Conservation (phyloP, 208 protist genomes). For the Leishmania tropica region DNA sequence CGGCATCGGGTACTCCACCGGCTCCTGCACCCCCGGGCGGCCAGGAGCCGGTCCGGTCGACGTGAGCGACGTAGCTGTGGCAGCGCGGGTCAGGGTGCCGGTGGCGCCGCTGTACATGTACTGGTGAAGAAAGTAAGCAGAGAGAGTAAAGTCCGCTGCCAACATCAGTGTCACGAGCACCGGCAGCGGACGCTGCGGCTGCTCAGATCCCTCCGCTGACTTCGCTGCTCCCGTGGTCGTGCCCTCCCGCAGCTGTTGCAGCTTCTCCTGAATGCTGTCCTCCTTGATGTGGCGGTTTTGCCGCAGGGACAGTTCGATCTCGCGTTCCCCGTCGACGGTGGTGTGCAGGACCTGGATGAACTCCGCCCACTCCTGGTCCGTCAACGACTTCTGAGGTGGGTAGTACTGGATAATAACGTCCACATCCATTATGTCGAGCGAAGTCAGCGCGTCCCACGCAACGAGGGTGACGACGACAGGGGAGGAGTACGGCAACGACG, state of each 20-base stretch:
- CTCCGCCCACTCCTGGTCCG: conserved; percentile 63
- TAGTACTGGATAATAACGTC: conserved; percentile 78
- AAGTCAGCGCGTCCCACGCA: conserved; percentile 68
- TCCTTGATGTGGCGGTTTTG: conserved; percentile 52
- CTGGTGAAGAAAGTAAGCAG: conserved; percentile 68
- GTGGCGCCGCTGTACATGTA: conserved; percentile 60
- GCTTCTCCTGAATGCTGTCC: conserved; percentile 39
- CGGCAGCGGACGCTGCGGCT: conserved; percentile 31
- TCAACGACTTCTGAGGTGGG: conserved; percentile 80
- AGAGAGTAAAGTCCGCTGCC: conserved; percentile 63
- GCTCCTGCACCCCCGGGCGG: conserved; percentile 23
- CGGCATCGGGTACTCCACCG: conserved; percentile 29
- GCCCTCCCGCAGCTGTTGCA: conserved; percentile 38
- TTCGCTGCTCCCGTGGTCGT: conserved; percentile 10
- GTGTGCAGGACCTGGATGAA: conserved; percentile 80
- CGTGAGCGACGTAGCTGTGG: conserved; percentile 27
- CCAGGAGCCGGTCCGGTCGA: conserved; percentile 19
- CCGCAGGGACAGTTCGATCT: conserved; percentile 47
- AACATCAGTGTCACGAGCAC: conserved; percentile 62
- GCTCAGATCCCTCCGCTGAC: not conserved
- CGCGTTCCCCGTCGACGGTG: conserved; percentile 61
- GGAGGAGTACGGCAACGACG: conserved; percentile 4
- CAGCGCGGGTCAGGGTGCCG: conserved; percentile 29
- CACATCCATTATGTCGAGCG: conserved; percentile 80
- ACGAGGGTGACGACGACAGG: conserved; percentile 42